Base-by-base conservation (phyloP, 2,329 filamentous ascomycete genomes). In the Penicillium griseofulvum region DNA sequence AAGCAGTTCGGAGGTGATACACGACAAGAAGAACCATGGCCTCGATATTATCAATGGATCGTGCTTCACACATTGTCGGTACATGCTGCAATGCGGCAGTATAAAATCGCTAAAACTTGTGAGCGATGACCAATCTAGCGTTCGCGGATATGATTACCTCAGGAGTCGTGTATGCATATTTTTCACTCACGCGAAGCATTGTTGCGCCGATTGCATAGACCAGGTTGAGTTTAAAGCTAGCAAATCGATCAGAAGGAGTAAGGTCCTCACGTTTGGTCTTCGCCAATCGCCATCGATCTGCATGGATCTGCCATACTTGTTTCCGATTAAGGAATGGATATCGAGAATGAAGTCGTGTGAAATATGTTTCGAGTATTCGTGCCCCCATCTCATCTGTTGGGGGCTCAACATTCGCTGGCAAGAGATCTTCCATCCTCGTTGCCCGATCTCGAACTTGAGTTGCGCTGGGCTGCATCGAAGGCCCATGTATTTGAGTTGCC, bases 131-230 rank as follows among this genome's bases (percentile, higher is more conserved):
- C 17, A 8, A 10, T 24, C 10, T n/a, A 5, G 9, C 14, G 16
- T 3, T 31, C 12, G 5, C 28, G 11, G 17, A n/a, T 5, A 38
- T 3, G 1, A 58, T 48, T 65, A 79, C 76, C 68, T 78, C 76
- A 5, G 77, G 76, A 12, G 71, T 61, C 5, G 71, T 75, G 47
- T 76, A 75, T 42, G 74, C 65, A 58, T 76, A 77, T 54, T 70
- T 75, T 59, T 81, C 78, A 3, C 75, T 81, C 16, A 81, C 57
- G 28, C 77, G 75, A 26, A 81, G 71, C 58, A 79, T 71, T 14
- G 78, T 80, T 14, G 79, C 76, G 0, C 79, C 78, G 57, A 81
- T 81, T 4, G 78, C 79, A 65, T 81, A 82, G 1, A 79, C 75
- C 68, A 82, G 72, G 57, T 81, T 81, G 16, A 82, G 64, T 59